Base-by-base conservation (phyloP, 441 rosid genomes). In the Viola pubescens region DNA sequence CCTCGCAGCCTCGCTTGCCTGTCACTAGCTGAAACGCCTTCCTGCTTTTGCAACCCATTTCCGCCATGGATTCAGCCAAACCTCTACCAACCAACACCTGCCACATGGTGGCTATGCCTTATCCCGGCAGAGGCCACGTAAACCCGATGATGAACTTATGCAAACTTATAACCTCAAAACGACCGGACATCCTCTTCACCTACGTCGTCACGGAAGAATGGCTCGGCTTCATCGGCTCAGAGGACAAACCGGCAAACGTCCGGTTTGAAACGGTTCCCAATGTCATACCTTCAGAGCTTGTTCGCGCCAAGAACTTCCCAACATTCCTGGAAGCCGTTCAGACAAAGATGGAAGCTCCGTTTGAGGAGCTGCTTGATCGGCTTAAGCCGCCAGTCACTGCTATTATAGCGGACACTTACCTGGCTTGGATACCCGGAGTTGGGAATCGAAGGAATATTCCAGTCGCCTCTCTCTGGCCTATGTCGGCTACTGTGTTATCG, bases 91-190 rank as follows among this genome's bases (percentile, higher is more conserved):
- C 37, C 16, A 49, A 1, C 8, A 13, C 44, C 19, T 40, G 13
- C 10, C 89, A 81, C 54, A 58, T 79, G 44, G 72, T 81, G 53
- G 87, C 86, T 7, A 14, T 86, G 70, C 82, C 94, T 1, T 82
- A 60, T 64, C 94, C 96, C 0, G 88, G 94, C 2, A 65, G 87
- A 67, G 91, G 96, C 64, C 94, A 86, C 71, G 49, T 84, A 76
- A 86, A 84, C 70, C 83, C 88, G 7, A 82, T 80, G 89, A 73
- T 82, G 81, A 79, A 71, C 69, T 69, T 85, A 54, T 85, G 85
- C 81, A 72, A 75, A 63, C 64, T 64, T n/a, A 68, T 85, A 12
- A 41, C 62, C 56, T 62, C 75, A 11, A 70, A 57, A 41, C 56
- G 45, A 14, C 60, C 62, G 1, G 56, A 71, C 52, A 72, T 81